Evolutionary conservation across 768 basidiomycete species (phyloP).

Genomic region (Suillus discolor): DNA sequence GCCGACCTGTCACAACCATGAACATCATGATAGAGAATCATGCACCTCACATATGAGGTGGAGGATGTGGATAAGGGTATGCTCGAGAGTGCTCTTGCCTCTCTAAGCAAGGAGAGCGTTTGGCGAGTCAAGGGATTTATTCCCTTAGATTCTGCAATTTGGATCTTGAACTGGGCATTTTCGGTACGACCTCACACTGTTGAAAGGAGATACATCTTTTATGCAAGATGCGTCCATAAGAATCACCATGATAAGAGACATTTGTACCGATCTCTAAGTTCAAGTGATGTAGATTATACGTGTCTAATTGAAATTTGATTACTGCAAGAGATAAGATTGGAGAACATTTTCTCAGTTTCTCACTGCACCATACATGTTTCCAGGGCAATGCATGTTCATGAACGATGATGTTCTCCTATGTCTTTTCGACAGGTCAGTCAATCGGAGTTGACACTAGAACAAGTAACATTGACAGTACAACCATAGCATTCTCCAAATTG

Average conservation of each 20-base stretch:
- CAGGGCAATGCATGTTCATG: constrained; percentile 2
- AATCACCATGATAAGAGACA: constrained; percentile 89
- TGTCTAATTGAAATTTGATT: constrained; percentile 6
- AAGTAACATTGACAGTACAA: neutral
- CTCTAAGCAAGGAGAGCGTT: constrained; percentile 65
- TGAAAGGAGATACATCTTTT: no score
- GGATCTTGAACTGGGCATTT: no score
- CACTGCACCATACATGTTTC: constrained; percentile 12
- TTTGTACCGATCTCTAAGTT: constrained; percentile 51
- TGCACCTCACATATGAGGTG: constrained; percentile 12
- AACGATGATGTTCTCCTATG: constrained; percentile 32
- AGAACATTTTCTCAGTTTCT: constrained; percentile 17
- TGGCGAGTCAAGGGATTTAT: constrained; percentile 92
- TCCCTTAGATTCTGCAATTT: constrained; percentile 44
- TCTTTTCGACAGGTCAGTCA: constrained; percentile 30
- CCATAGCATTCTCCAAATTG: constrained; percentile 54
- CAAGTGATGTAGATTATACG: constrained; percentile 28
- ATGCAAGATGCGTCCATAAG: constrained; percentile 43
- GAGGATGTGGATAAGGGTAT: constrained; percentile 36
- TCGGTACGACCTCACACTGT: no score
- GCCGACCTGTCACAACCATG: constrained; percentile 19
- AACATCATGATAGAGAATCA: constrained; percentile 18
- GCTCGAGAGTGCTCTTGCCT: constrained; percentile 49
- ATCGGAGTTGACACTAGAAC: neutral
- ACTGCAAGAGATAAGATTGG: constrained; percentile 20